These are phyloP conservation scores for Castanea sativa DNA, from an alignment of 306 rosid species.

Conservation along the genomic window DNA sequence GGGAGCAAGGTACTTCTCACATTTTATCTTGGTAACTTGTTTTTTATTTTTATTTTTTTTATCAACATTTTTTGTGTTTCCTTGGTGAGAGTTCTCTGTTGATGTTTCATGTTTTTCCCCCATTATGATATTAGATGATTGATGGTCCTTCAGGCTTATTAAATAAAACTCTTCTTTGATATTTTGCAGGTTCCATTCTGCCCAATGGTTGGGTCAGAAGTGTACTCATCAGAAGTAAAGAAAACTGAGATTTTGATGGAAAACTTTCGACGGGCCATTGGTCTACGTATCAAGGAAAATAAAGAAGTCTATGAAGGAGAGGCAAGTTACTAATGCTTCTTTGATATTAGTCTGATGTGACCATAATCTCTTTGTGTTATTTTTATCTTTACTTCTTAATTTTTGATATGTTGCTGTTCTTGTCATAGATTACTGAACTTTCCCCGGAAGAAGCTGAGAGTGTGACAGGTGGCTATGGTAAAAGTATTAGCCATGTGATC, in stretches of 20 bases:
- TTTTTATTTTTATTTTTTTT: no score
- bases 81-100: background rate
- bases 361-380: slow-evolving; percentile 8
- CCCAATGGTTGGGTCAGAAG: slow-evolving; percentile 99
- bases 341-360: slow-evolving; percentile 6
- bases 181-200: slow-evolving; percentile 80
- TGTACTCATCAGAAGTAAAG: slow-evolving; percentile 93
- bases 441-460: slow-evolving; percentile 97
- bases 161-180: background rate
- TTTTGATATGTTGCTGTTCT: slow-evolving; percentile 20
- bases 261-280: slow-evolving; percentile 86
- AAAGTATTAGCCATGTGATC: slow-evolving; percentile 96
- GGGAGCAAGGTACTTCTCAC: slow-evolving; percentile 81
- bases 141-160: background rate
- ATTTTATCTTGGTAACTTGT: background rate
- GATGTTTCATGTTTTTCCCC: background rate
- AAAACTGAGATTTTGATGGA: slow-evolving; percentile 97
- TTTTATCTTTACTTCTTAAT: slow-evolving; percentile 11
- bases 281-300: slow-evolving; percentile 90
- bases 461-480: slow-evolving; percentile 89
- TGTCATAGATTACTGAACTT: slow-evolving; percentile 79
- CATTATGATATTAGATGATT: background rate
- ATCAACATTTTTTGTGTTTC: background rate
- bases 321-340: slow-evolving; percentile 43
- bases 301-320: slow-evolving; percentile 98